These are phyloP conservation scores for Sonneratia caseolaris DNA, from an alignment of 345 rosid species.

Conservation along the genomic window DNA sequence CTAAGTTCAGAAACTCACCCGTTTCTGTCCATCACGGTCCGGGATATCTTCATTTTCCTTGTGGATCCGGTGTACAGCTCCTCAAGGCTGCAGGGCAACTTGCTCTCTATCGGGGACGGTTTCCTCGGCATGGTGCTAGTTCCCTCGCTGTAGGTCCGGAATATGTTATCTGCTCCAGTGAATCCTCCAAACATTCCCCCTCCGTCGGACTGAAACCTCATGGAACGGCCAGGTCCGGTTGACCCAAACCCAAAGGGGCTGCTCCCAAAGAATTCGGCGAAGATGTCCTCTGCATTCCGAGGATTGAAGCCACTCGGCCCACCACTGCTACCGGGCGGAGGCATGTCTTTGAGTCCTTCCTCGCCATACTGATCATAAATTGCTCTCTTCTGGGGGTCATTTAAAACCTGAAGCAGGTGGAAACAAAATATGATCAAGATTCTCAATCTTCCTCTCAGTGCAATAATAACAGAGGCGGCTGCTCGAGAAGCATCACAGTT, in stretches of 20 bases:
- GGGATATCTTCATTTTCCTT: constrained; percentile 95
- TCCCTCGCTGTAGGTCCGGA: constrained; percentile 56
- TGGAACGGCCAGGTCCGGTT: constrained; percentile 55
- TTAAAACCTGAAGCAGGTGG: constrained; percentile 45
- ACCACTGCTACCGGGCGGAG: constrained; percentile 40
- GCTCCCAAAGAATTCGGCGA: constrained; percentile 89
- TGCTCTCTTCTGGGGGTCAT: constrained; percentile 77
- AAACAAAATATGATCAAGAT: not conserved
- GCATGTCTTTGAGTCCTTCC: constrained; percentile 83
- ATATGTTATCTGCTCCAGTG: constrained; percentile 42
- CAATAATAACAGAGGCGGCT: not conserved
- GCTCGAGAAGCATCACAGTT: not conserved
- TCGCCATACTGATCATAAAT: constrained; percentile 82
- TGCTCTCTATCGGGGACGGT: constrained; percentile 89
- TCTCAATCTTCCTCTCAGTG: not conserved
- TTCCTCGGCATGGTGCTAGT: constrained; percentile 32
- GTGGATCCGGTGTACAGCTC: constrained; percentile 85
- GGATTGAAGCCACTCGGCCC: constrained; percentile 70
- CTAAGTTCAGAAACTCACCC: constrained; percentile 37
- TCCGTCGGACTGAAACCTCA: constrained; percentile 70
- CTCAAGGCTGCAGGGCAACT: constrained; percentile 83
- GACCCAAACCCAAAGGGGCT: constrained; percentile 82
- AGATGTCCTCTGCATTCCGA: constrained; percentile 90
- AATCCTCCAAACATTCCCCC: constrained; percentile 59
- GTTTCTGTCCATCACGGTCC: constrained; percentile 56